Evolutionary conservation across 805 yeast genomes (phyloP).

Genomic region (Lipomyces japonicus): DNA sequence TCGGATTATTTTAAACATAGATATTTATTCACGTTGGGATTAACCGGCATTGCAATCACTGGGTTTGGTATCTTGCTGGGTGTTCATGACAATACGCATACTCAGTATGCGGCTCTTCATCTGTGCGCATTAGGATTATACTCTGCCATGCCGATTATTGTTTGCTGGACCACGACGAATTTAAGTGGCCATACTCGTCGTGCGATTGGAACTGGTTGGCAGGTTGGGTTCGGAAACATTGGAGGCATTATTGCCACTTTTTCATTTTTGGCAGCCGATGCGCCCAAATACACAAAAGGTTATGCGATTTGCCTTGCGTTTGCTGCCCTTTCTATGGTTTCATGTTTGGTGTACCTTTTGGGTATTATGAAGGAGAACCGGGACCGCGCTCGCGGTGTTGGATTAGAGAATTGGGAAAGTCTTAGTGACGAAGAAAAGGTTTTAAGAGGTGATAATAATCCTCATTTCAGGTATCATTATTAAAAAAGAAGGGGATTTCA

Average conservation of each 20-base stretch:
- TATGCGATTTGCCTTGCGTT: constrained; percentile 50
- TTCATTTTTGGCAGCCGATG: constrained; percentile 51
- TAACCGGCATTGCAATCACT: constrained; percentile 42
- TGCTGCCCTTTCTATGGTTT: constrained; percentile 43
- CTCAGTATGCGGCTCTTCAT: constrained; percentile 64
- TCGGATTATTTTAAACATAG: constrained; percentile 54
- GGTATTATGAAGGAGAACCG: constrained; percentile 36
- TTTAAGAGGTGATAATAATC: constrained; percentile 18
- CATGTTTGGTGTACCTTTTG: constrained; percentile 38
- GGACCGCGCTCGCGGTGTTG: constrained; percentile 26
- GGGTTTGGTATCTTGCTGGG: constrained; percentile 59
- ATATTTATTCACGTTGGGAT: constrained; percentile 31
- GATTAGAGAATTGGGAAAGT: constrained; percentile 29
- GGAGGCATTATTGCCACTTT: constrained; percentile 67
- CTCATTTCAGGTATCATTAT: constrained; percentile 11
- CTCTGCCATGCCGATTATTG: constrained; percentile 62
- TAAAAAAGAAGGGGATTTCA: constrained; percentile 2
- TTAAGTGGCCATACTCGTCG: constrained; percentile 61
- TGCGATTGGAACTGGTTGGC: constrained; percentile 56
- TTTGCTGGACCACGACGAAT: constrained; percentile 64
- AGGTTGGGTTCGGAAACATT: constrained; percentile 68
- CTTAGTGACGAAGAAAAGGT: constrained; percentile 11
- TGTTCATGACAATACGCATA: constrained; percentile 39
- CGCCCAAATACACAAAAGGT: constrained; percentile 60
- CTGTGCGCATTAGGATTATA: constrained; percentile 56